Evolutionary conservation across 2,329 filamentous ascomycete genomes (phyloP), one percentile per base, ranked within the genome.

Genomic region (Paracoccidioides brasiliensis): DNA sequence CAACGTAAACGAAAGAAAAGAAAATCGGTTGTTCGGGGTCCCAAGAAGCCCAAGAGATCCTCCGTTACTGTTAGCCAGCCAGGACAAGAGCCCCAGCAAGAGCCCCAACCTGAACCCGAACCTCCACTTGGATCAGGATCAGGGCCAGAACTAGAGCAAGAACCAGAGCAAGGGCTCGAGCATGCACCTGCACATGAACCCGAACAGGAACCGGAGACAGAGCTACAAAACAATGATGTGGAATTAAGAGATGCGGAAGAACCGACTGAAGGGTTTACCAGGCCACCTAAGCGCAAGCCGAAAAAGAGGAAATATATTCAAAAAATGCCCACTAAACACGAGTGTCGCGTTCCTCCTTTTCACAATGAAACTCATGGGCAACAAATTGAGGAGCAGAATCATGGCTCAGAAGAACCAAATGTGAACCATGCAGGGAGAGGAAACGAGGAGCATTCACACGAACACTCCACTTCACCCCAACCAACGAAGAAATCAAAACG

Each of bases 11-110:
- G 57, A 41, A 56, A 54, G 32, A 62, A 59, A 55, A 44, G 56
- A 15, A 59, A 62, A 45, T 58, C 58, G 4, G 57, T 60, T 28
- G 53, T 54, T 38, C 46, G 56, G 54, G 54, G 50, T 52, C 50
- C 49, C 15, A 52, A 59, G 56, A 52, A 50, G 52, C 48, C 8
- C n/a, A 52, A 44, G 14, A 53, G 40, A 30, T n/a, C 44, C 14
- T 41, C 57, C n/a, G 32, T 30, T n/a, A 28, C 32, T 15, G 37
- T 32, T 14, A 44, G 30, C 42, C 38, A 52, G 15, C 15, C 32
- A 14, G 7, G 12, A 14, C 3, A 22, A 7, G 54, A 45, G 44
- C 32, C 37, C 6, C 14, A 38, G 14, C 46, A 15, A 28, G 58
- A 52, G 2, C 57, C 58, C 1, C 33, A 58, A 22, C 15, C 37